Evolutionary conservation across 176 grass and related monocot species (phyloP), one percentile per base, ranked within the genome.

Genomic region (Urochloa ruziziensis): DNA sequence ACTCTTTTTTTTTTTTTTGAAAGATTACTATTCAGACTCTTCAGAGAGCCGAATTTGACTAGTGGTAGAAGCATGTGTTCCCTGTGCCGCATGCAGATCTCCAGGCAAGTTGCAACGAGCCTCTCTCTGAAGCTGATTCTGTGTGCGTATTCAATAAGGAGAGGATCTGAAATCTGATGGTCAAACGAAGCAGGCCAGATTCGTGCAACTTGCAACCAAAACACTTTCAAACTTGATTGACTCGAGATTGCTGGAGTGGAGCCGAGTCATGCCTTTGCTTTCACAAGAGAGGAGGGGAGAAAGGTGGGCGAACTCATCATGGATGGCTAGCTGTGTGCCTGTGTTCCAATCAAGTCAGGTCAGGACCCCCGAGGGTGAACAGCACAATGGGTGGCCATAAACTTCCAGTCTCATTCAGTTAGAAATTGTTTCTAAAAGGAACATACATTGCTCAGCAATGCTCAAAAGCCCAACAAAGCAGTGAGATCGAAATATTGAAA

Each of bases 111-210:
- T 83, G 49, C 49, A 49, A 37, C 0, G 33, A 58, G 15, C 12
- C 24, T 44, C 44, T 29, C 8, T 68, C 46, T 32, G 80, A 59
- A 46, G 36, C n/a, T 58, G 19, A 44, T 65, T 33, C 59, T 34
- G 13, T 42, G 34, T 5, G 27, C 44, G 19, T 27, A 80, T 66
- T 56, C 60, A 34, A 54, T 24, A 42, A 10, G 43, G 13, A 47
- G 70, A 66, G 83, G 65, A 44, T 71, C 40, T 27, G 42, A 71
- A 27, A 74, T 86, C 88, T 24, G 9, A 18, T 34, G 74, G 88
- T 83, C 79, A 90, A 90, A 90, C 84, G 46, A 86, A 83, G 88
- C 79, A 28, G 63, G 67, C 66, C 21, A 24, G 79, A 77, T 73
- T 43, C 74, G 29, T 49, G 65, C 85, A 28, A 68, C 14, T 13